These are phyloP conservation scores for Talaromyces adpressus DNA, from an alignment of 495 filamentous ascomycete genomes.

Conservation along the genomic window DNA sequence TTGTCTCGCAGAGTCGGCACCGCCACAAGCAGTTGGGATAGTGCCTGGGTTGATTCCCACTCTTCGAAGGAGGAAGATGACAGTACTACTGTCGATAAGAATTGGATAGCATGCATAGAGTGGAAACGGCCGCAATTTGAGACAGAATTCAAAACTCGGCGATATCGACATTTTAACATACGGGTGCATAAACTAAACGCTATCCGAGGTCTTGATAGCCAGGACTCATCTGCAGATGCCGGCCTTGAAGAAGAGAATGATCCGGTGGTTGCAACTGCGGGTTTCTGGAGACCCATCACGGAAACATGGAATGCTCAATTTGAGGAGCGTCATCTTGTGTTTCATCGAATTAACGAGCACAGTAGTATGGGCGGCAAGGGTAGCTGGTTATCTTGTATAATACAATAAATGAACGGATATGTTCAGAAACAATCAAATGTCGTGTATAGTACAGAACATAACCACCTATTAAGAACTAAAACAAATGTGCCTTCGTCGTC, in stretches of 20 bases:
- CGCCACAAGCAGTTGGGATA: neutral
- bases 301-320: neutral
- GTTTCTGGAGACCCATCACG: neutral
- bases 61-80: neutral
- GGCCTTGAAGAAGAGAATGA: neutral
- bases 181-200: neutral
- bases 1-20: neutral
- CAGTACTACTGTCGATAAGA: neutral
- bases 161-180: neutral
- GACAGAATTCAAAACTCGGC: neutral
- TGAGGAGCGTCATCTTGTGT: neutral
- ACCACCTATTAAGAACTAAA: too few species aligned
- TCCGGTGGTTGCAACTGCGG: slow-evolving; percentile 18
- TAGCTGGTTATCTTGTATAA: neutral
- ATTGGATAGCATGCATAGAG: neutral
- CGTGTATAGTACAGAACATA: neutral
- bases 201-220: neutral
- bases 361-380: neutral
- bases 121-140: neutral
- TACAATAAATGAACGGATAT: neutral
- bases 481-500: too few species aligned
- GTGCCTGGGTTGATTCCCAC: neutral
- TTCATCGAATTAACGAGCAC: neutral
- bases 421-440: neutral
- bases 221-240: neutral